A percentile compares a stretch with the other conserved stretches of the same genome.
Conservation (phyloP, 1,284 basidiomycete species). For the Sparassis latifolia region DNA sequence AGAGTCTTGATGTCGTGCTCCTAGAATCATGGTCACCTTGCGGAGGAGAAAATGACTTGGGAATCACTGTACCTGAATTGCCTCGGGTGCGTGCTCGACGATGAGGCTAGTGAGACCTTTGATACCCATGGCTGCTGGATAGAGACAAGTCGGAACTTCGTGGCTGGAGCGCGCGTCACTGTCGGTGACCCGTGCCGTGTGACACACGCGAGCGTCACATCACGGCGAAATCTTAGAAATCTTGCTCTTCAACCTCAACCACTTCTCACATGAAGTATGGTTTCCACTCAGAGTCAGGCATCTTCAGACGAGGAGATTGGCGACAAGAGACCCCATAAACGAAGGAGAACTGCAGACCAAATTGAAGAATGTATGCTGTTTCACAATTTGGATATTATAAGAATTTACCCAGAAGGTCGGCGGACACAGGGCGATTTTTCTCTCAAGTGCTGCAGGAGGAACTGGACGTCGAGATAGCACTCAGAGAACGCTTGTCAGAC, state of each 20-base stretch:
- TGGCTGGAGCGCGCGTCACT: too few species aligned
- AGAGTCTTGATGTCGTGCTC: conserved; percentile 96
- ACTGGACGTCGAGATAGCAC: conserved; percentile 56
- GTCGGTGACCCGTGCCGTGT: neutral
- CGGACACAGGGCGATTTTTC: too few species aligned
- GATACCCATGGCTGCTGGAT: conserved; percentile 60
- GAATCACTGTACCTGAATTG: conserved; percentile 50
- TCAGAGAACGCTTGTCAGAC: conserved; percentile 48
- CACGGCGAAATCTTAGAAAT: too few species aligned
- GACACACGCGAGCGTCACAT: conserved; percentile 12
- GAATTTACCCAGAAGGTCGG: too few species aligned
- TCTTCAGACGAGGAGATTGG: neutral
- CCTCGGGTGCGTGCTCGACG: conserved; percentile 81
- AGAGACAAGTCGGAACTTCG: too few species aligned
- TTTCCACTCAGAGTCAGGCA: too few species aligned
- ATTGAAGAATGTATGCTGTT: neutral
- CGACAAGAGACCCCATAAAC: conserved; percentile 2
- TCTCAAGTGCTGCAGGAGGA: conserved; percentile 37
- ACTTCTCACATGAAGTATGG: too few species aligned
- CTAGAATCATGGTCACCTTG: conserved; percentile 20
- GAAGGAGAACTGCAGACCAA: neutral
- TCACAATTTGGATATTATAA: too few species aligned
- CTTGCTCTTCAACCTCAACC: too few species aligned
- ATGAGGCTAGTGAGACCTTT: conserved; percentile 91
- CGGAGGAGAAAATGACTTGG: neutral